A percentile compares a stretch with the other conserved stretches of the same genome.
phyloP scores from a whole-genome alignment of 139 green algal species.

The Nannochloris sp. region DNA sequence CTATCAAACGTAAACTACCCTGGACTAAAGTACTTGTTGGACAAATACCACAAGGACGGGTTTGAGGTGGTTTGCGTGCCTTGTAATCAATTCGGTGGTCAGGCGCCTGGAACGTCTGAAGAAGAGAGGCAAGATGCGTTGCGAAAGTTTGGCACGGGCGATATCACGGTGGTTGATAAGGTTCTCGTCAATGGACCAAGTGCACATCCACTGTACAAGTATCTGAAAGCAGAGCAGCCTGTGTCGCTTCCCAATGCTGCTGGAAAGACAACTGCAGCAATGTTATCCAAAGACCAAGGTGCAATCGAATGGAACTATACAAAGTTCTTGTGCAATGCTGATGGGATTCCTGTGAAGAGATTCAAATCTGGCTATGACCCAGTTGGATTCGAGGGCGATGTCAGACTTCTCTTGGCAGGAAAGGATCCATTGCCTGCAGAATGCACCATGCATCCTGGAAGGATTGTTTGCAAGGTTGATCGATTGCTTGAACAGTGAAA shows the following conservation, averaged over 20 bases:
- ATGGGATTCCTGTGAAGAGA: conserved; percentile 63
- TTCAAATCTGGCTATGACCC: conserved; percentile 72
- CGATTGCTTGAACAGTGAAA: neutral
- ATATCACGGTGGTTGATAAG: conserved; percentile 43
- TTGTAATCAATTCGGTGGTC: conserved; percentile 82
- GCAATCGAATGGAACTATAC: conserved; percentile 58
- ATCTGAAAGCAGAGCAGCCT: conserved; percentile 49
- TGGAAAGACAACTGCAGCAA: neutral
- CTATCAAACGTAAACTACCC: conserved; percentile 59
- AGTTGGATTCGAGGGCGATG: conserved; percentile 59
- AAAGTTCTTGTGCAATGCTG: conserved; percentile 68
- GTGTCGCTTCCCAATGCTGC: conserved; percentile 21
- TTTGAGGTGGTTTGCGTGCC: conserved; percentile 76
- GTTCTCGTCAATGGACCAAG: conserved; percentile 57
- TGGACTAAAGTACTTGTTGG: conserved; percentile 55
- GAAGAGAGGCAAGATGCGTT: conserved; percentile 73
- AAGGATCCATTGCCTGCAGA: conserved; percentile 41
- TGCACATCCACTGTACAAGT: conserved; percentile 74
- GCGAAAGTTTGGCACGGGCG: conserved; percentile 71
- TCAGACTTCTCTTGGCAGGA: conserved; percentile 55
- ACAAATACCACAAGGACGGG: conserved; percentile 55
- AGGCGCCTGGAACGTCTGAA: conserved; percentile 65
- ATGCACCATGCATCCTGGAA: conserved; percentile 63
- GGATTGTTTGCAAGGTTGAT: conserved; percentile 71
- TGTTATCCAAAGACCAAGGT: conserved; percentile 16